These are phyloP conservation scores for Fraxinus pennsylvanica DNA, from an alignment of 257 asterid species.

Conservation along the genomic window DNA sequence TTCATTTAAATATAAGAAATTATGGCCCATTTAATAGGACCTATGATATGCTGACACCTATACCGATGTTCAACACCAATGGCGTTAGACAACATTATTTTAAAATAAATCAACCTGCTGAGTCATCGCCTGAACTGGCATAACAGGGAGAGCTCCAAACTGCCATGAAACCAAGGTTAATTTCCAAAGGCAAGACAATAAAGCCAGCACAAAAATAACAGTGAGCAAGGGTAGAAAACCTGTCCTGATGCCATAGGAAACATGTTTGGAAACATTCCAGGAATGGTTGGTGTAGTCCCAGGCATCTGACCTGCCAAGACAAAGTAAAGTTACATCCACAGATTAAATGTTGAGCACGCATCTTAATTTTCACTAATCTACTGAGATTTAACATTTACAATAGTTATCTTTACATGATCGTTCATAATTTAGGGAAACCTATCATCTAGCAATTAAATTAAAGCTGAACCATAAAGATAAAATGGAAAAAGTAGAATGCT, in stretches of 20 bases:
- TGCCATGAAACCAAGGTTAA: slow-evolving; percentile 36
- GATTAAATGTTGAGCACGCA: slow-evolving; percentile 22
- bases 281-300: slow-evolving; percentile 59
- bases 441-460: slow-evolving; percentile 14
- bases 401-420: background rate
- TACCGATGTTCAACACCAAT: too few species aligned
- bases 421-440: slow-evolving; percentile 19
- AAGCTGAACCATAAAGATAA: slow-evolving; percentile 17
- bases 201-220: slow-evolving; percentile 1
- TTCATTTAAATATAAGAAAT: too few species aligned
- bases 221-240: slow-evolving; percentile 39
- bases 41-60: too few species aligned
- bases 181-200: slow-evolving; percentile 23
- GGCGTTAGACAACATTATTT: too few species aligned
- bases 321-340: slow-evolving; percentile 33
- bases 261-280: slow-evolving; percentile 84
- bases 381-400: slow-evolving; percentile 14
- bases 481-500: slow-evolving; percentile 21
- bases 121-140: slow-evolving; percentile 97
- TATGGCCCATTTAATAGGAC: too few species aligned
- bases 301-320: slow-evolving; percentile 77
- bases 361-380: slow-evolving; percentile 23
- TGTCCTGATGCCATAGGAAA: slow-evolving; percentile 73
- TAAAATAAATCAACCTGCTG: slow-evolving; percentile 70
- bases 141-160: slow-evolving; percentile 68